Evolutionary conservation across 306 rosid genomes (phyloP).

Genomic region (Styphnolobium japonicum): DNA sequence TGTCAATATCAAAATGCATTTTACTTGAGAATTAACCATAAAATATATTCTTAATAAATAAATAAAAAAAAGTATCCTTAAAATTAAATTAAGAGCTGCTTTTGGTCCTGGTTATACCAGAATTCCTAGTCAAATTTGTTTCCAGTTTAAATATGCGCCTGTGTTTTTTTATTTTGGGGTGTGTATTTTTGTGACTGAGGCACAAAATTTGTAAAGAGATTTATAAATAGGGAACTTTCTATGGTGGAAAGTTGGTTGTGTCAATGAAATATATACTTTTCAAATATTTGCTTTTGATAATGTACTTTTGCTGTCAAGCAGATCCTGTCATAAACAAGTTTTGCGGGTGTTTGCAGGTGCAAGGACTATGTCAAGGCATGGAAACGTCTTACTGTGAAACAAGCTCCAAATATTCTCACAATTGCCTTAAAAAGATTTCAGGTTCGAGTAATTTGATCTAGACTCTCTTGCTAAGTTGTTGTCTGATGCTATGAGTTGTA

Average conservation of each 20-base stretch:
- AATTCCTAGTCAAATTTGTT: background rate
- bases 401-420: slow-evolving; percentile 89
- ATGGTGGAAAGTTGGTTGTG: background rate
- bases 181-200: background rate
- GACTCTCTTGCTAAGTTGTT: slow-evolving; percentile 7
- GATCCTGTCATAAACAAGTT: slow-evolving; percentile 20
- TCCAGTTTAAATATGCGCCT: background rate
- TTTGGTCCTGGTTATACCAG: background rate
- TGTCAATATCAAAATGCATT: background rate
- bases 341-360: slow-evolving; percentile 64
- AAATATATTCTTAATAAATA: background rate
- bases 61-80: background rate
- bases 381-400: slow-evolving; percentile 78
- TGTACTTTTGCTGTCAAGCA: background rate
- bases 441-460: slow-evolving; percentile 50
- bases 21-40: background rate
- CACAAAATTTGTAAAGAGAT: background rate
- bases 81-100: background rate
- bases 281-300: slow-evolving; percentile 17
- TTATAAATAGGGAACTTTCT: background rate
- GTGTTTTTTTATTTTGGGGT: background rate
- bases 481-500: slow-evolving; percentile 7
- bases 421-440: slow-evolving; percentile 97
- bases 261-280: background rate
- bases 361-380: slow-evolving; percentile 96